A percentile compares a stretch with the other conserved stretches of the same genome.
Conservation (phyloP, 352 stramenopile genomes). For the Pythium vanterpoolii region DNA sequence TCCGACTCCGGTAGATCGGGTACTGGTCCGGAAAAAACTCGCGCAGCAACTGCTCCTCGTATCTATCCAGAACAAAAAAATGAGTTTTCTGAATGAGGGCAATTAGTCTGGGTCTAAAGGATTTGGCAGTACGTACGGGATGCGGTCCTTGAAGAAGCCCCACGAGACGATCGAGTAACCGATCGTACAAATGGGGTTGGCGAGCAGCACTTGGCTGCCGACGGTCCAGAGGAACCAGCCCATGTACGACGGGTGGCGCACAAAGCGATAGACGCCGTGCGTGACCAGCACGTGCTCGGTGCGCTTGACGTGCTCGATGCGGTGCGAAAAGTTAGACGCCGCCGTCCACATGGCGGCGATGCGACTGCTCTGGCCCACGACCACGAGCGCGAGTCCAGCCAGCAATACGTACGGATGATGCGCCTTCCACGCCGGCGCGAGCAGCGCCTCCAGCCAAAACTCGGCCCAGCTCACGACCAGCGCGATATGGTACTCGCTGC, state of each 20-base stretch:
- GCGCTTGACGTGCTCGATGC: slow-evolving; percentile 92
- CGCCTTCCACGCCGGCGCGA: slow-evolving; percentile 75
- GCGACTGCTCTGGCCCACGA: slow-evolving; percentile 86
- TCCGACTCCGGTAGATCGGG: slow-evolving; percentile 81
- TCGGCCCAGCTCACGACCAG: slow-evolving; percentile 80
- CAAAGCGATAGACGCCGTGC: slow-evolving; percentile 88
- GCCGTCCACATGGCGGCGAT: slow-evolving; percentile 92
- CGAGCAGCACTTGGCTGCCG: slow-evolving; percentile 92
- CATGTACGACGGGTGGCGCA: slow-evolving; percentile 95
- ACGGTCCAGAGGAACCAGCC: slow-evolving; percentile 98
- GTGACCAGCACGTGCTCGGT: slow-evolving; percentile 94
- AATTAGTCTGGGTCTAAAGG: neutral
- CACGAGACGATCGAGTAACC: slow-evolving; percentile 89
- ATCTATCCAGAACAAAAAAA: slow-evolving; percentile 30
- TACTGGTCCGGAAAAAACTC: slow-evolving; percentile 93
- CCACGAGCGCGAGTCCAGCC: slow-evolving; percentile 64
- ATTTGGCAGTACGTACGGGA: slow-evolving; percentile 66
- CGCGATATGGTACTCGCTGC: slow-evolving; percentile 85
- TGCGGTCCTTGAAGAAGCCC: slow-evolving; percentile 94
- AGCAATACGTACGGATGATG: slow-evolving; percentile 47
- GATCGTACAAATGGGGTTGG: slow-evolving; percentile 86
- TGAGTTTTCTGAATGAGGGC: neutral
- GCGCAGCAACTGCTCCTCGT: slow-evolving; percentile 91
- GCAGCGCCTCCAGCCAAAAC: slow-evolving; percentile 90
- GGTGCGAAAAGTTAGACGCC: slow-evolving; percentile 94